Evolutionary conservation across 306 rosid genomes (phyloP), one percentile per base, ranked within the genome.

Genomic region (Cyamopsis tetragonoloba): DNA sequence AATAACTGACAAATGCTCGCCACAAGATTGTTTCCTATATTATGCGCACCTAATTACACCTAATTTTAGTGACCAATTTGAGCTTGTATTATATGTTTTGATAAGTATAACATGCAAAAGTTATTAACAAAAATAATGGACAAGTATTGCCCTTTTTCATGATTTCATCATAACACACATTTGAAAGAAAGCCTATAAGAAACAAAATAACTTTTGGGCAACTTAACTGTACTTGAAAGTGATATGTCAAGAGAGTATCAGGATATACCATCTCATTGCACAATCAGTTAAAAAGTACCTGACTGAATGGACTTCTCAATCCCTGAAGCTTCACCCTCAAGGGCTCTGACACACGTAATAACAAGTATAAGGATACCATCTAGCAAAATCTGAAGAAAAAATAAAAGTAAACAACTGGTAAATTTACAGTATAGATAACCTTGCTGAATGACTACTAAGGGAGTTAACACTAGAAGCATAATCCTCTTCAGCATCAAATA

Each of bases 401-500:
- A 67, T 32, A 12, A 66, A 28, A 62, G 47, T 42, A 46, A 50
- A 38, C 35, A 34, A 63, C 23, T 8, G 4, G 72, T 3, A 31
- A 15, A 54, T 50, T 39, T 38, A 35, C 20, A 53, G 46, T 60
- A 50, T 47, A 26, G 60, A 74, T 73, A 64, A 92, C 98, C 96
- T 88, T 71, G 77, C 79, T 72, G 84, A 41, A 76, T 79, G 72
- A 2, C 66, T 65, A 73, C 72, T 71, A 31, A 68, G 20, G 51
- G 76, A 14, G 55, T 79, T 63, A 41, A 72, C 87, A 70, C 65
- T 55, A 62, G 79, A 58, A 71, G 75, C 59, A 74, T 34, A 71
- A 64, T 73, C 82, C 11, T 81, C 83, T 63, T 80, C 88, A 66
- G 68, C 83, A 39, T 80, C 84, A 75, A 93, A 85, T 76, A 88